These are phyloP conservation scores for Trichoderma reesei DNA, from an alignment of 495 filamentous ascomycete species.

Conservation along the genomic window DNA sequence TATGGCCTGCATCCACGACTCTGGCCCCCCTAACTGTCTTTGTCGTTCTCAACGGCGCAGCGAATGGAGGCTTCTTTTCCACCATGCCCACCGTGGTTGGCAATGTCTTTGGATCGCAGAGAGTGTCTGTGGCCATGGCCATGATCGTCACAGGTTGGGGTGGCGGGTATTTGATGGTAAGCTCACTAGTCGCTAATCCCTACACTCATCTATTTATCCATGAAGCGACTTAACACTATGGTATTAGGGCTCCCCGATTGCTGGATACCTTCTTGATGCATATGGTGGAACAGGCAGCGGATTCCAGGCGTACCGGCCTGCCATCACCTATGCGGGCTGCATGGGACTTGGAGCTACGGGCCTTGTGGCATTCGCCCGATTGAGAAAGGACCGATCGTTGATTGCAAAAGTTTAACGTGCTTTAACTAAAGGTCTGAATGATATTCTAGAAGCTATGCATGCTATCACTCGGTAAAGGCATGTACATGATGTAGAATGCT, in stretches of 20 bases:
- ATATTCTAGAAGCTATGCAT: no score
- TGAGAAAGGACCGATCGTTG: conserved; percentile 19
- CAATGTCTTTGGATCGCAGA: conserved; percentile 44
- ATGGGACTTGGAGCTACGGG: conserved; percentile 26
- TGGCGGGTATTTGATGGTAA: conserved; percentile 48
- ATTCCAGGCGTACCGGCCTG: conserved; percentile 43
- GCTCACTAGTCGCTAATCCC: not conserved
- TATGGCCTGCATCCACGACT: conserved; percentile 47
- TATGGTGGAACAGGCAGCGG: conserved; percentile 39
- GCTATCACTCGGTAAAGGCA: no score
- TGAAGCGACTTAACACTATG: not conserved
- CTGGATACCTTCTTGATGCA: conserved; percentile 47
- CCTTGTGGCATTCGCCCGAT: conserved; percentile 21
- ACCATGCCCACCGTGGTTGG: conserved; percentile 53
- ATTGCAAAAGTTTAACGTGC: conserved; percentile 22
- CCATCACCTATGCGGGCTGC: conserved; percentile 48
- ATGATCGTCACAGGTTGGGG: conserved; percentile 54
- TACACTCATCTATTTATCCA: no score
- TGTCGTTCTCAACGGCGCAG: conserved; percentile 43
- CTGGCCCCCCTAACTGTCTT: conserved; percentile 43
- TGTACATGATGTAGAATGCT: not conserved
- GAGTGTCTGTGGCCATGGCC: conserved; percentile 48
- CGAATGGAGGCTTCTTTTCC: conserved; percentile 50
- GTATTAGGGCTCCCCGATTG: conserved; percentile 44
- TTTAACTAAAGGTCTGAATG: not conserved